Percentiles rank a stretch among this genome's conserved stretches.
phyloP scores from a whole-genome alignment of 495 filamentous ascomycete species.

The Amniculicola lignicola region DNA sequence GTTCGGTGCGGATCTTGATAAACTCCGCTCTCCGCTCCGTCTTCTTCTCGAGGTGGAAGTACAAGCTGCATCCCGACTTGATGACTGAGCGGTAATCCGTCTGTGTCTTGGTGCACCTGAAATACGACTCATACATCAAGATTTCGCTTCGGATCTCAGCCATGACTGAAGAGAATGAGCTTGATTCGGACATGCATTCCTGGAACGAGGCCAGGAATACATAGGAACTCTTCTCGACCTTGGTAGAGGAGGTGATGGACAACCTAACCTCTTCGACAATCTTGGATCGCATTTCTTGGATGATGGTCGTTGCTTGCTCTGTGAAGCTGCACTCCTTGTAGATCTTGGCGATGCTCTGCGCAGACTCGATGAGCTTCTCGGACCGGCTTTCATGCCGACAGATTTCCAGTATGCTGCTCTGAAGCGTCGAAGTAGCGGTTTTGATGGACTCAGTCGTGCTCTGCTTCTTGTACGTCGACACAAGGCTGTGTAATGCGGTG shows the following conservation, averaged over 20 bases:
- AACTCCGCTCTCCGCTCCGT: conserved; percentile 16
- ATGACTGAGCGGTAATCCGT: conserved; percentile 23
- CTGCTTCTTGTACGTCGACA: conserved; percentile 29
- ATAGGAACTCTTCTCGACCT: conserved; percentile 45
- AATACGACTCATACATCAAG: conserved; percentile 57
- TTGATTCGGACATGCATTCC: conserved; percentile 40
- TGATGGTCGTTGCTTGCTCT: conserved; percentile 51
- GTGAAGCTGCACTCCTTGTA: conserved; percentile 54
- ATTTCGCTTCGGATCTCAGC: conserved; percentile 56
- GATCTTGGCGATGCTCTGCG: conserved; percentile 45
- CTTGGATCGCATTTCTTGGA: conserved; percentile 56
- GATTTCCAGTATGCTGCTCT: conserved; percentile 47
- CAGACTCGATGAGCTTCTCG: conserved; percentile 27
- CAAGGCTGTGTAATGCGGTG: conserved; percentile 14
- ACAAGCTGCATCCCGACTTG: conserved; percentile 49
- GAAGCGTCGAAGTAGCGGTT: conserved; percentile 16
- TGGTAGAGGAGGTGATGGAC: conserved; percentile 40
- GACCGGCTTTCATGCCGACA: conserved; percentile 41
- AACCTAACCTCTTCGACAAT: conserved; percentile 47
- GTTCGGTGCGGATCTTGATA: conserved; percentile 52
- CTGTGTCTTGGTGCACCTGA: conserved; percentile 35
- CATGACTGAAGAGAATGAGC: conserved; percentile 56
- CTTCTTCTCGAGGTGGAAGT: conserved; percentile 47
- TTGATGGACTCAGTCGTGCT: conserved; percentile 26
- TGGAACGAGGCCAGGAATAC: conserved; percentile 63